phyloP scores from a whole-genome alignment of 805 yeast genomes.

The Nakazawaea peltata region DNA sequence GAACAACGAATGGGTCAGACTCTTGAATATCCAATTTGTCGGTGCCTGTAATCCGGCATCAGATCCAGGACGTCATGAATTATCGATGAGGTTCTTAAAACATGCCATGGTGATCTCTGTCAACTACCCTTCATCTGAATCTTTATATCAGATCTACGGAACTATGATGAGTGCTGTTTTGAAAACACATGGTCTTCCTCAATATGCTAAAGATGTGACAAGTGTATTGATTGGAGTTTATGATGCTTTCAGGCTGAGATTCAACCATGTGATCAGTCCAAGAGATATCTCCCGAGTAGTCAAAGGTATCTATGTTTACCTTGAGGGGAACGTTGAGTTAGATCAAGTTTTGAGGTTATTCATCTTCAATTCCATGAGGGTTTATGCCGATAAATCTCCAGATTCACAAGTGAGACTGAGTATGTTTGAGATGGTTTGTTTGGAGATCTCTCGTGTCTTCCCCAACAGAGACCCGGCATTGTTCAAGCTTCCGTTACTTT shows the following conservation, averaged over 20 bases:
- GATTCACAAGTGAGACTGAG: constrained; percentile 34
- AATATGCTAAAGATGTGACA: constrained; percentile 44
- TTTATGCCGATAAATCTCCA: constrained; percentile 69
- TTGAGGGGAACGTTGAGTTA: constrained; percentile 24
- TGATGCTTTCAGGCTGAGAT: constrained; percentile 28
- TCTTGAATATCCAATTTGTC: constrained; percentile 69
- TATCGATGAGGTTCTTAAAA: constrained; percentile 57
- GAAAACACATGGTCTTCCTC: constrained; percentile 52
- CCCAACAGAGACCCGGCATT: constrained; percentile 32
- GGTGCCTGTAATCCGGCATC: constrained; percentile 93
- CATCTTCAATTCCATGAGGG: constrained; percentile 74
- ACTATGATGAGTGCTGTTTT: constrained; percentile 50
- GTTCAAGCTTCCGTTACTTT: constrained; percentile 48
- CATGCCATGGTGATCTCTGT: constrained; percentile 62
- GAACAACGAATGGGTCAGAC: constrained; percentile 52
- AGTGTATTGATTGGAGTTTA: constrained; percentile 64
- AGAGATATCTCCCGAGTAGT: constrained; percentile 88
- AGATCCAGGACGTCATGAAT: constrained; percentile 61
- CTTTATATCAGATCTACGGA: constrained; percentile 61
- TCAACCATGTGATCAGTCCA: constrained; percentile 60
- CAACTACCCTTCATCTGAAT: constrained; percentile 63
- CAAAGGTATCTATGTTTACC: constrained; percentile 51
- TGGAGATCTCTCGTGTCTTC: constrained; percentile 31
- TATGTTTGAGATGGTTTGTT: constrained; percentile 33
- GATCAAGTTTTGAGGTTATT: constrained; percentile 52